Evolutionary conservation across 164 flowering plant species (phyloP), one percentile per base, ranked within the genome.

Genomic region (Akebia trifoliata): DNA sequence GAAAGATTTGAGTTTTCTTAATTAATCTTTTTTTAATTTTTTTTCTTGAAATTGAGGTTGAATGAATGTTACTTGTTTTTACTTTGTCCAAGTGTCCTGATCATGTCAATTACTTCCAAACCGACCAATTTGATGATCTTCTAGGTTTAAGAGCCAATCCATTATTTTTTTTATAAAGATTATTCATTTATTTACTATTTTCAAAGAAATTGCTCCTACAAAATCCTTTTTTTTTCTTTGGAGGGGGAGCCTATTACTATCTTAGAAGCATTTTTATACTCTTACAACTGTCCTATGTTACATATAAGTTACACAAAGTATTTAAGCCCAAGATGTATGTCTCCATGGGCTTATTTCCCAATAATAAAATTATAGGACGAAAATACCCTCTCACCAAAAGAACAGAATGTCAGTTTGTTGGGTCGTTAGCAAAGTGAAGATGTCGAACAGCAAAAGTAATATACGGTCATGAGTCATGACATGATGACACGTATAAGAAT

Each of bases 81-180:
- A 48, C 15, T 28, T 11, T 25, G 12, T 18, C 32, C n/a, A n/a
- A n/a, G n/a, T n/a, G n/a, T n/a, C n/a, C 10, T 39, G 17, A 39
- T 42, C 2, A 17, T 18, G 7, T 15, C 6, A 1, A 20, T 45
- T 58, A 11, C 22, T 6, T 59, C 45, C 62, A 47, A 59, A 59
- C 62, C 62, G 62, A 37, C 62, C 34, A 59, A 34, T 59, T 48
- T 2, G 34, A 3, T 55, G 34, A 17, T 4, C 30, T 34, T 37
- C 36, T 36, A 5, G 62, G 44, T 35, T 34, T 11, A 17, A 36
- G 43, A 35, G 45, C 26, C 45, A 48, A 36, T 47, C 53, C 21
- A 45, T 22, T 7, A 2, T 46, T 45, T 34, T 3, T 8, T 20
- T 22, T n/a, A n/a, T n/a, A n/a, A n/a, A n/a, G n/a, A n/a, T n/a